These are phyloP conservation scores for Davidsoniella virescens DNA, from an alignment of 2,329 filamentous ascomycete species.

Conservation along the genomic window DNA sequence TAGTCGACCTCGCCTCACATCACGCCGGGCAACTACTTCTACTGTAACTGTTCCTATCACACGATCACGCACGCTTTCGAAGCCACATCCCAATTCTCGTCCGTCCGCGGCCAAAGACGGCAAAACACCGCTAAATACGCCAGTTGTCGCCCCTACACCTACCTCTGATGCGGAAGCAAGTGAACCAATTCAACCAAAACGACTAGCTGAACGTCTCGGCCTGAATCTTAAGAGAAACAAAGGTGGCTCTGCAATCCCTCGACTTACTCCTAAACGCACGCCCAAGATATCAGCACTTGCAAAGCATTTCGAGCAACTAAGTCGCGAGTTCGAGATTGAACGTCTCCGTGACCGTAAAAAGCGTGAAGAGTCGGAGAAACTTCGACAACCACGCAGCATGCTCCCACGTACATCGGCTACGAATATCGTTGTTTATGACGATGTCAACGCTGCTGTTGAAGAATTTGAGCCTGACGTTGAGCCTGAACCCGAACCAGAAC, in stretches of 20 bases:
- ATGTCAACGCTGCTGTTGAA: constrained; percentile 82
- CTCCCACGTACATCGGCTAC: constrained; percentile 75
- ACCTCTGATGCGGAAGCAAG: background rate
- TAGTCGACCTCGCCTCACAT: constrained; percentile 21
- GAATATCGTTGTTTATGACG: constrained; percentile 88
- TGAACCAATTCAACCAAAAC: constrained; percentile 31
- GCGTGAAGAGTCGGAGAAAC: constrained; percentile 53
- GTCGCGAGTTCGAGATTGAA: constrained; percentile 91
- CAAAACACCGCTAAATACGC: background rate
- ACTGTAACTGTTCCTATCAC: background rate
- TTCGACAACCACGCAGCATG: constrained; percentile 58
- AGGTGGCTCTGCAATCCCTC: constrained; percentile 65
- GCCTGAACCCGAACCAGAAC: constrained; percentile 6
- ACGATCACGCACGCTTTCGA: constrained; percentile 5
- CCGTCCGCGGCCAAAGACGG: background rate
- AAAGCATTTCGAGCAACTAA: constrained; percentile 91
- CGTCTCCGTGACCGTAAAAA: constrained; percentile 71
- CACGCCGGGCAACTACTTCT: constrained; percentile 1
- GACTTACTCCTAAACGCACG: constrained; percentile 62
- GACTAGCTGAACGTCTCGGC: constrained; percentile 56
- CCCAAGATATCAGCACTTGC: constrained; percentile 81
- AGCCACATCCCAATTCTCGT: background rate
- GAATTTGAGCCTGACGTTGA: constrained; percentile 41
- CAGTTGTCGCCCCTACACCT: too few species aligned
- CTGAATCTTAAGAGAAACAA: constrained; percentile 47